phyloP scores from a whole-genome alignment of 306 rosid genomes.

The Prunus armeniaca region DNA sequence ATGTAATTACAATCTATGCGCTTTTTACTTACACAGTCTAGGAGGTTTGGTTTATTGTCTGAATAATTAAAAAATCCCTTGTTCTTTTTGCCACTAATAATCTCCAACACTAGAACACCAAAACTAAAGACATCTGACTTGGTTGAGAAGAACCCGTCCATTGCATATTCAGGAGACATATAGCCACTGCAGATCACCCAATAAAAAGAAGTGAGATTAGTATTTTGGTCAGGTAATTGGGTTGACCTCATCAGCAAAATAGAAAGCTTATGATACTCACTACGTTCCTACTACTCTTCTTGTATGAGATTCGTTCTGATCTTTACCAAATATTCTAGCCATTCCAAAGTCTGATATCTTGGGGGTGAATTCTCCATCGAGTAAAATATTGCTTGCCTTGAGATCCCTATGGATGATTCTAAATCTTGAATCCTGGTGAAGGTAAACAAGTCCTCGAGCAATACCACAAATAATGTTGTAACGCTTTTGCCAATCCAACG shows the following conservation, averaged over 20 bases:
- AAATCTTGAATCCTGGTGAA: constrained; percentile 73
- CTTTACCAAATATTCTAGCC: constrained; percentile 60
- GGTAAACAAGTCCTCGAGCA: constrained; percentile 74
- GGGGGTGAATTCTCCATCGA: constrained; percentile 59
- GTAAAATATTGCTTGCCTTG: constrained; percentile 69
- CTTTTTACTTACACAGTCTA: constrained; percentile 43
- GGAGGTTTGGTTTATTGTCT: constrained; percentile 54
- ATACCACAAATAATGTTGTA: constrained; percentile 61
- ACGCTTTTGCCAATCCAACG: constrained; percentile 53
- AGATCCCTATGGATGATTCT: constrained; percentile 81
- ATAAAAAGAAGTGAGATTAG: background rate
- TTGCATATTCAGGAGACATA: constrained; percentile 81
- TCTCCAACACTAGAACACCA: constrained; percentile 67
- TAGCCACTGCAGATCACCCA: constrained; percentile 47
- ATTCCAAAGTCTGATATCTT: constrained; percentile 82
- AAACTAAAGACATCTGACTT: constrained; percentile 79
- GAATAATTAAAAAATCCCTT: constrained; percentile 49
- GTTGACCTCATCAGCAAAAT: background rate
- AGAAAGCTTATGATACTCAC: constrained; percentile 40
- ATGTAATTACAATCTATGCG: background rate
- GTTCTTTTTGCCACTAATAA: constrained; percentile 63
- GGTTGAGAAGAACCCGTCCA: constrained; percentile 67
- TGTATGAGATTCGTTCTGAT: constrained; percentile 67
- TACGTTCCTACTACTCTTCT: constrained; percentile 75
- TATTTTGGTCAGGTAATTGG: background rate